Percentiles rank a stretch among this genome's conserved stretches.
These are phyloP conservation scores for Tricholomella constricta DNA, from an alignment of 768 basidiomycete genomes.

Conservation along the genomic window DNA sequence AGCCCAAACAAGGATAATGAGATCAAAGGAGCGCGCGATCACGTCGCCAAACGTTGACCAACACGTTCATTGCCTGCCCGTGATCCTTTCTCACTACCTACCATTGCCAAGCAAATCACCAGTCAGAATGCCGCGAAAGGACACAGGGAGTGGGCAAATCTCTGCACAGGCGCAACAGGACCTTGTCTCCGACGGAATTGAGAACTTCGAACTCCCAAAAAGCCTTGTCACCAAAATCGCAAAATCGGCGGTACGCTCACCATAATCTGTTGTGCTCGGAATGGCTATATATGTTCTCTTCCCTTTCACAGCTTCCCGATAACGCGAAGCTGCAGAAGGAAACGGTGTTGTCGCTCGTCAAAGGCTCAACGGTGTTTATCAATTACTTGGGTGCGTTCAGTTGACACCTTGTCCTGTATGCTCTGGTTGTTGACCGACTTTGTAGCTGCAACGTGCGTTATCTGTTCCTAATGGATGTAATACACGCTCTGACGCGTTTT, in stretches of 20 bases:
- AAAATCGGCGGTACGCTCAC: constrained; percentile 65
- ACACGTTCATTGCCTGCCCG: background rate
- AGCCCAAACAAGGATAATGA: too few relatives aligned
- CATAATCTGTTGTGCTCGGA: constrained; percentile 1
- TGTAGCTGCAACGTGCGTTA: constrained; percentile 52
- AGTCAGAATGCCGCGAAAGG: constrained; percentile 68
- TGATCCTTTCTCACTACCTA: background rate
- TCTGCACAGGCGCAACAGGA: constrained; percentile 81
- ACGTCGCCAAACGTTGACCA: background rate
- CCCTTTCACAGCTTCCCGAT: constrained; percentile 67
- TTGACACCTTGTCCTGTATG: background rate
- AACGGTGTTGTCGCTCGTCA: constrained; percentile 78
- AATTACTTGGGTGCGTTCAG: constrained; percentile 80
- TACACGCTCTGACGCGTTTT: constrained; percentile 16
- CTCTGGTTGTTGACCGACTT: background rate
- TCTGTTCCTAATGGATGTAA: background rate
- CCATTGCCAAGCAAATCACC: background rate
- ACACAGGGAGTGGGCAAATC: constrained; percentile 51
- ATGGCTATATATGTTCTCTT: background rate
- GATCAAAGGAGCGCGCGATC: too few relatives aligned
- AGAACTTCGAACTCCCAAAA: constrained; percentile 88
- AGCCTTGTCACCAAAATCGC: constrained; percentile 82
- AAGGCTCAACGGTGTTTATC: constrained; percentile 93
- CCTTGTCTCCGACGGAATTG: constrained; percentile 80
- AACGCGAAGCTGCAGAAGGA: constrained; percentile 90